Percentiles rank a stretch among this genome's conserved stretches.
Conservation (phyloP, 2,329 filamentous ascomycete species). For the Leptographium flavum region DNA sequence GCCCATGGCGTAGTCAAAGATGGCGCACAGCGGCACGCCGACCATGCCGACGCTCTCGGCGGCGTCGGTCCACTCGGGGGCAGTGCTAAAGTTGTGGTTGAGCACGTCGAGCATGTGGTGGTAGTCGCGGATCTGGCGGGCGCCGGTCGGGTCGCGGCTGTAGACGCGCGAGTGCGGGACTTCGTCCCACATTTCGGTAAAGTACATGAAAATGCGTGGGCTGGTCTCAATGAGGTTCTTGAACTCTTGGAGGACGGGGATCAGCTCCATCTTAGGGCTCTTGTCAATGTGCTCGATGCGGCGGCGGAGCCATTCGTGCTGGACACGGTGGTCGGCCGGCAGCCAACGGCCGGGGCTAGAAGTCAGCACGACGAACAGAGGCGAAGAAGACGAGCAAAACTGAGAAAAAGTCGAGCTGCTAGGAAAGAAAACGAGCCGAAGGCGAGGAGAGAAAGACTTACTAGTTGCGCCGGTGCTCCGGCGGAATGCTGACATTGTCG, state of each 20-base stretch:
- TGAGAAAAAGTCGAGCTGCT: no score
- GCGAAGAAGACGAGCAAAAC: background rate
- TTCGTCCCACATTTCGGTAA: conserved; percentile 54
- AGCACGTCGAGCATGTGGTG: conserved; percentile 51
- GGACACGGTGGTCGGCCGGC: conserved; percentile 45
- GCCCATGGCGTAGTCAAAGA: conserved; percentile 43
- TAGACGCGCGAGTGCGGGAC: conserved; percentile 48
- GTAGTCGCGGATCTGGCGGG: conserved; percentile 50
- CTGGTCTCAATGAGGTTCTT: conserved; percentile 49
- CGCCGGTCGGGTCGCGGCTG: conserved; percentile 43
- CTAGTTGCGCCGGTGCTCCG: conserved; percentile 30
- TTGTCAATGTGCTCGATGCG: conserved; percentile 40
- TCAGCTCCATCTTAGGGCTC: conserved; percentile 31
- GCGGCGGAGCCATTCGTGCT: conserved; percentile 46
- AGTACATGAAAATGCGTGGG: conserved; percentile 51
- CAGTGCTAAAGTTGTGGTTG: conserved; percentile 40
- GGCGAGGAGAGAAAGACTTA: conserved; percentile 17
- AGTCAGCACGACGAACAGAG: background rate
- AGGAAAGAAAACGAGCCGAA: no score
- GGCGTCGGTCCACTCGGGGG: conserved; percentile 38
- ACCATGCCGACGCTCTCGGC: conserved; percentile 37
- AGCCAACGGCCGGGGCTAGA: conserved; percentile 44
- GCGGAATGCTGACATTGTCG: conserved; percentile 36
- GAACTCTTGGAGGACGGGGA: conserved; percentile 50
- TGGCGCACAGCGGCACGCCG: conserved; percentile 36